Evolutionary conservation across 768 basidiomycete species (phyloP), one percentile per base, ranked within the genome.

Genomic region (Kwoniella europaea): DNA sequence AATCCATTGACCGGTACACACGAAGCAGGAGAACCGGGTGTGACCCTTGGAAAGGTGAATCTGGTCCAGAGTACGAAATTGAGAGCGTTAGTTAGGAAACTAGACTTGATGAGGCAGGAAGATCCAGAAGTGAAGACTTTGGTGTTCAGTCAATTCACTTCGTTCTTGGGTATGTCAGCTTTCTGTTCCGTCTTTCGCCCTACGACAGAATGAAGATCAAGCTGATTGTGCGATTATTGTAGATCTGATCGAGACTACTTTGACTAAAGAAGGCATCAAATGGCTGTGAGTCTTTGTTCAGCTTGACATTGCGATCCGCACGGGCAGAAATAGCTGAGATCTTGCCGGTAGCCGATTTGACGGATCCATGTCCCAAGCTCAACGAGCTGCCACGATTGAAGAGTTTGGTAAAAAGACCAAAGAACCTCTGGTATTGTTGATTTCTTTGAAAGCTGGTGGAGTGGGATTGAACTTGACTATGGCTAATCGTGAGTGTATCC

Each of bases 21-120:
- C 10, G 75, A 67, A 4, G 22, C 68, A 29, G 74, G 68, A 24
- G 70, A 77, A 18, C 61, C 64, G 29, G 72, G 66, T 15, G 85
- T 93, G 29, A 84, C 88, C 15, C 84, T 95, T 56, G 86, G 91
- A 12, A 88, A 89, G 74, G 93, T 93, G 73, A 89, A 95, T 83
- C 93, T 97, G 83, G 88, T 89, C 50, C 91, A 92, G 4, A 94
- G 92, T 10, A 97, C 95, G 0, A 98, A 98, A 83, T 86, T 98
- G 3, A 88, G 94, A 65, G 94, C 94, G 1, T 85, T 98, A 29
- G 83, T 92, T 10, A 86, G 88, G 68, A 88, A 90, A 79, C 87
- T 98, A 4, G 87, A 92, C 88, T 79, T 64, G 86, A 85, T 74
- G 35, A 69, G 75, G 55, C 72, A 90, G 89, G 88, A 74, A 86